These are phyloP conservation scores for Toxoplasma gondii DNA, from an alignment of 169 alveolate species.

Conservation along the genomic window DNA sequence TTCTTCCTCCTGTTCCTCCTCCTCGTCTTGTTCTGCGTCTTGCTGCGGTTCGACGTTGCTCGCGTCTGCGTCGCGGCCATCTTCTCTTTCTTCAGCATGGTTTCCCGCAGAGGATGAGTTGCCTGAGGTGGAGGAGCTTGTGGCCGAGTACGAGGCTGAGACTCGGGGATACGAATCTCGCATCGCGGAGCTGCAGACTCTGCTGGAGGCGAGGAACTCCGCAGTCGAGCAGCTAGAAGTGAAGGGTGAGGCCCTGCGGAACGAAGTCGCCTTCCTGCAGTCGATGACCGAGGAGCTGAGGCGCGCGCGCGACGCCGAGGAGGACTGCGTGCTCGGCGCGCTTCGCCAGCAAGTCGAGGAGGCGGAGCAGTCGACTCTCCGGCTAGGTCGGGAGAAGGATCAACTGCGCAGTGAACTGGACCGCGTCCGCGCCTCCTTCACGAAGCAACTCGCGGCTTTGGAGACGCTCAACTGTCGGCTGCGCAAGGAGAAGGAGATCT, in stretches of 20 bases:
- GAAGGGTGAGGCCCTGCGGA: conserved; percentile 39
- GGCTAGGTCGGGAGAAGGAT: background rate
- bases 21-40: background rate
- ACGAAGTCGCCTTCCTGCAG: conserved; percentile 18
- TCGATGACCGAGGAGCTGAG: conserved; percentile 20
- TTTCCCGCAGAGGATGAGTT: background rate
- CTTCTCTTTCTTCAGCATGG: background rate
- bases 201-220: background rate
- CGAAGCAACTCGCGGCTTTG: conserved; percentile 31
- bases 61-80: background rate
- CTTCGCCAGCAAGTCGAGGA: background rate
- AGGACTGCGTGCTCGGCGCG: background rate
- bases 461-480: conserved; percentile 6
- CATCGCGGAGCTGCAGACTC: background rate
- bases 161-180: background rate
- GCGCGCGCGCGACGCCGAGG: background rate
- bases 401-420: conserved; percentile 23
- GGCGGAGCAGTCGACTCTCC: background rate
- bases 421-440: background rate
- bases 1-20: background rate
- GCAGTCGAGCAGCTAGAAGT: background rate
- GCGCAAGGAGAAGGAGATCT: background rate
- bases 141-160: conserved; percentile 19
- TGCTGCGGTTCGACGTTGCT: background rate
- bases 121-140: background rate